phyloP scores from a whole-genome alignment of 164 flowering plant genomes.

The Santalum album region DNA sequence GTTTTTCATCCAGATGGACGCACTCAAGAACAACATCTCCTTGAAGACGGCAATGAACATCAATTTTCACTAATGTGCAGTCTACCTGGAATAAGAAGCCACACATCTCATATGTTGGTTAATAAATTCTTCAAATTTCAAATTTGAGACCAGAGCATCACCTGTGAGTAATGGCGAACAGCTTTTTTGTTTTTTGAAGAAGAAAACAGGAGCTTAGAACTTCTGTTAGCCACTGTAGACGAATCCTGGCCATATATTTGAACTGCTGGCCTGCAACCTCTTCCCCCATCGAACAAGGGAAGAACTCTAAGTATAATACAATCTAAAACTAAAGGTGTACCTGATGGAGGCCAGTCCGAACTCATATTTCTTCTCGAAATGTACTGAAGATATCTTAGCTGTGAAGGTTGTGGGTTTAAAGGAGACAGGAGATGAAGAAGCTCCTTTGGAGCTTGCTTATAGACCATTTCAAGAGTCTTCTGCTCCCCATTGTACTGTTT shows the following conservation, averaged over 20 bases:
- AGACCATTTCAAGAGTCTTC: conserved; percentile 91
- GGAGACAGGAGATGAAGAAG: conserved; percentile 76
- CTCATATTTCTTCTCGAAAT: conserved; percentile 69
- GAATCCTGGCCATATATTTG: conserved; percentile 85
- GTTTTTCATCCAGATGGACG: conserved; percentile 61
- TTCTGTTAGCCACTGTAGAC: conserved; percentile 36
- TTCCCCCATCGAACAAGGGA: conserved; percentile 56
- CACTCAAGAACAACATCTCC: conserved; percentile 96
- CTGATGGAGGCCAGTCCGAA: conserved; percentile 77
- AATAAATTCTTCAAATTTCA: conserved; percentile 7
- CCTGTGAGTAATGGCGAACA: conserved; percentile 46
- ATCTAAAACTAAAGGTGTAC: conserved; percentile 61
- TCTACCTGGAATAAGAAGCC: conserved; percentile 48
- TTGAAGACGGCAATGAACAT: conserved; percentile 67
- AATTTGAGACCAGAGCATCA: conserved; percentile 16
- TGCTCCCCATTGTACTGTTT: conserved; percentile 88
- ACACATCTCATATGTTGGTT: conserved; percentile 4
- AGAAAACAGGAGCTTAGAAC: conserved; percentile 65
- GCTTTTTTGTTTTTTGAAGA: conserved; percentile 47
- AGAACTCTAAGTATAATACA: conserved; percentile 64
- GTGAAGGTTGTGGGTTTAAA: conserved; percentile 89
- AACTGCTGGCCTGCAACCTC: conserved; percentile 72
- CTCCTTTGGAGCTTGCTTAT: conserved; percentile 92
- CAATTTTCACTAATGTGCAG: conserved; percentile 52
- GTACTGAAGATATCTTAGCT: conserved; percentile 87